Conservation (phyloP, 1,284 basidiomycete species). For the Dichomitus squalens region DNA sequence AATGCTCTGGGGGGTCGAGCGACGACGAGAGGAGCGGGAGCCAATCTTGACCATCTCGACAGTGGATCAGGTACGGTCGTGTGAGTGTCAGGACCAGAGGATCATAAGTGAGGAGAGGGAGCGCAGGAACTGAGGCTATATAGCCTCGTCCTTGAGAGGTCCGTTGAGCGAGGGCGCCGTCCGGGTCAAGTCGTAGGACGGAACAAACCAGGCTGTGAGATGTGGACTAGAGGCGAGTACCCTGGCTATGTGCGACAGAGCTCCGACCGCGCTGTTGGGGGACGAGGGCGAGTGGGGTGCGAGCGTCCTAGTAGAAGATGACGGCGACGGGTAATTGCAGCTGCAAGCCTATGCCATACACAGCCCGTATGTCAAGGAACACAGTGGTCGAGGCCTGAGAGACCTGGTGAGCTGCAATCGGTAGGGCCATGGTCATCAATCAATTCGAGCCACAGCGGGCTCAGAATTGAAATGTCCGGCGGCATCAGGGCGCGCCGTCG, state of each 20-base stretch:
- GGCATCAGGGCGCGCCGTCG: too few species aligned
- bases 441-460: too few species aligned
- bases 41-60: slow-evolving; percentile 9
- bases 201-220: neutral
- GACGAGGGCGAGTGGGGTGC: neutral
- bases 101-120: neutral
- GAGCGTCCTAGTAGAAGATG: neutral
- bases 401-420: too few species aligned
- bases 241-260: too few species aligned
- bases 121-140: neutral
- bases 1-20: neutral
- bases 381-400: too few species aligned
- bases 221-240: neutral
- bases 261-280: neutral
- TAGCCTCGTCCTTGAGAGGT: neutral
- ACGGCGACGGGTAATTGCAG: neutral
- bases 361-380: too few species aligned
- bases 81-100: neutral
- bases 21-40: neutral
- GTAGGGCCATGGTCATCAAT: too few species aligned
- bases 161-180: neutral
- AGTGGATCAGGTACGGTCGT: too few species aligned
- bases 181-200: neutral
- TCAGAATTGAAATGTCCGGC: too few species aligned
- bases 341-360: neutral